Evolutionary conservation across 2,329 filamentous ascomycete species (phyloP).

Genomic region (Chalara sp.): DNA sequence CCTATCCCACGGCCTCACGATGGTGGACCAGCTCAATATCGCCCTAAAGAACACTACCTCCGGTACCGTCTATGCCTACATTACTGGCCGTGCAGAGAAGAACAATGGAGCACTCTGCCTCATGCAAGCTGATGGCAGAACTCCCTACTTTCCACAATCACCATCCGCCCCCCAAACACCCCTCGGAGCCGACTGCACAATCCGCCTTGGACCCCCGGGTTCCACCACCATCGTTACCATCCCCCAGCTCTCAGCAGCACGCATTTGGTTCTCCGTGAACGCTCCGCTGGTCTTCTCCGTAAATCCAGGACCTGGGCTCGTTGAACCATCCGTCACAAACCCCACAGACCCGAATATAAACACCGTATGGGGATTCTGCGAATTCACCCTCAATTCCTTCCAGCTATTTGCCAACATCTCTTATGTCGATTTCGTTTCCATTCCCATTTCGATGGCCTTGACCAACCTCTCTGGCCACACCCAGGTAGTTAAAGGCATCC

Average conservation of each 20-base stretch:
- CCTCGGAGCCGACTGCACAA: constrained; percentile 52
- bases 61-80: constrained; percentile 56
- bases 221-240: constrained; percentile 54
- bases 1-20: too few relatives aligned
- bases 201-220: constrained; percentile 58
- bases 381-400: constrained; percentile 56
- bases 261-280: constrained; percentile 64
- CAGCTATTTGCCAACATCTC: constrained; percentile 63
- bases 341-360: constrained; percentile 53
- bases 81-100: constrained; percentile 60
- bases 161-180: constrained; percentile 44
- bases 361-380: constrained; percentile 58
- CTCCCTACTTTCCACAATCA: constrained; percentile 52
- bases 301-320: constrained; percentile 59
- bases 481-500: constrained; percentile 48
- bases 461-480: constrained; percentile 33
- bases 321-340: constrained; percentile 71
- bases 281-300: constrained; percentile 57
- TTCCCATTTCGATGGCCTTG: constrained; percentile 51
- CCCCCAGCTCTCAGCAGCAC: constrained; percentile 62
- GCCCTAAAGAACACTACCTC: constrained; percentile 39
- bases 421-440: constrained; percentile 66
- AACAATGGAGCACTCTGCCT: constrained; percentile 54
- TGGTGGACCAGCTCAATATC: too few relatives aligned
- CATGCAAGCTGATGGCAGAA: constrained; percentile 59